phyloP scores from a whole-genome alignment of 495 filamentous ascomycete genomes.

The Stereocaulon alpinum region DNA sequence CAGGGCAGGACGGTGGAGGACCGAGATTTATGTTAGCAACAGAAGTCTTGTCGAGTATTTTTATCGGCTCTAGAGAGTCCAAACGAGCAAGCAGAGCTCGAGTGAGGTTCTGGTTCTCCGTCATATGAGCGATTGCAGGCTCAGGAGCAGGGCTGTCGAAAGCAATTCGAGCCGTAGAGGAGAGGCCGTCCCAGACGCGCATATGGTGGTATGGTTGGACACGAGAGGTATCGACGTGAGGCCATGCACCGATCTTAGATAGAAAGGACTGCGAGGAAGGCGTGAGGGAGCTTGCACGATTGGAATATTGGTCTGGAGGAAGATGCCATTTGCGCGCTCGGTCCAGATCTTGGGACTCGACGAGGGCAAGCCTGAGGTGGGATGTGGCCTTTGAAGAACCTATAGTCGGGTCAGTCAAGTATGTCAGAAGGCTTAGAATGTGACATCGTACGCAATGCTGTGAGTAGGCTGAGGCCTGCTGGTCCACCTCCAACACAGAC shows the following conservation, averaged over 20 bases:
- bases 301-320: slow-evolving; percentile 65
- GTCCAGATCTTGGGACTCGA: slow-evolving; percentile 76
- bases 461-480: slow-evolving; percentile 77
- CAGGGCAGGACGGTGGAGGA: slow-evolving; percentile 2
- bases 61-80: slow-evolving; percentile 53
- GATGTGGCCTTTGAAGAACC: slow-evolving; percentile 63
- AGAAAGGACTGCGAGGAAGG: slow-evolving; percentile 67
- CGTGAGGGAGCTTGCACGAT: slow-evolving; percentile 89
- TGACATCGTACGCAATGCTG: slow-evolving; percentile 61
- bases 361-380: slow-evolving; percentile 70
- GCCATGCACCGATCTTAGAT: slow-evolving; percentile 75
- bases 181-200: slow-evolving; percentile 94
- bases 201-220: slow-evolving; percentile 85
- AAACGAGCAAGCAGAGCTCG: slow-evolving; percentile 62
- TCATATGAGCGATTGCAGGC: slow-evolving; percentile 79
- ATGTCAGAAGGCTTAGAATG: not conserved
- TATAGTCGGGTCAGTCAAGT: slow-evolving; percentile 18
- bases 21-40: slow-evolving; percentile 73
- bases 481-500: slow-evolving; percentile 96
- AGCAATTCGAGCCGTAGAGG: slow-evolving; percentile 71
- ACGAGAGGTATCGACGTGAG: slow-evolving; percentile 55
- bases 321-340: slow-evolving; percentile 54
- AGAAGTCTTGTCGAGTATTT: slow-evolving; percentile 60
- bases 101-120: slow-evolving; percentile 83
- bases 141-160: slow-evolving; percentile 64